A percentile compares a stretch with the other conserved stretches of the same genome.
Evolutionary conservation across 2,329 filamentous ascomycete species (phyloP).

Genomic region (Rachicladosporium sp.): DNA sequence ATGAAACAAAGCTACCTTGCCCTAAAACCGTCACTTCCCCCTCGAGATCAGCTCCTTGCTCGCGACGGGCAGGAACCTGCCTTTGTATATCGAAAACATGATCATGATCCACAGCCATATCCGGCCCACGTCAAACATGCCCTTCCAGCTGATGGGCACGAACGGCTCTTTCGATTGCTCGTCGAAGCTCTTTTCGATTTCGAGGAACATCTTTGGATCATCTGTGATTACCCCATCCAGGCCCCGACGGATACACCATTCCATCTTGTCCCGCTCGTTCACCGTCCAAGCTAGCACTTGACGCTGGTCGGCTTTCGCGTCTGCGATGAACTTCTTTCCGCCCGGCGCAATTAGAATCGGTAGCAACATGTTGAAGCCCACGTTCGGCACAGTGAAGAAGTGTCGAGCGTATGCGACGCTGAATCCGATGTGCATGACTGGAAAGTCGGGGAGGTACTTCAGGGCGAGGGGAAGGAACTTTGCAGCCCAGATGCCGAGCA

Average conservation of each 20-base stretch:
- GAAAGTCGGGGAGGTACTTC: slow-evolving; percentile 49
- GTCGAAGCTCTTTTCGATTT: slow-evolving; percentile 41
- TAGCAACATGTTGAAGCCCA: slow-evolving; percentile 70
- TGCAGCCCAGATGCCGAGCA: slow-evolving; percentile 74
- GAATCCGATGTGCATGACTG: slow-evolving; percentile 56
- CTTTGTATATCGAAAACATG: no score
- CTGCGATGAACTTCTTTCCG: slow-evolving; percentile 52
- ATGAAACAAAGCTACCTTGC: no score
- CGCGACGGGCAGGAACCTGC: no score
- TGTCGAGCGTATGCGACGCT: slow-evolving; percentile 55
- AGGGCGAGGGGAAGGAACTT: slow-evolving; percentile 55
- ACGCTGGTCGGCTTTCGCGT: slow-evolving; percentile 33
- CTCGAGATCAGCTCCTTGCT: no score
- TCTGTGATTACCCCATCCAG: slow-evolving; percentile 82
- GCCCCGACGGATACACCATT: slow-evolving; percentile 55
- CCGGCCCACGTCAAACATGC: no score
- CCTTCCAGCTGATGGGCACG: no score
- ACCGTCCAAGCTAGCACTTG: slow-evolving; percentile 76
- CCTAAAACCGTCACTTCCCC: no score
- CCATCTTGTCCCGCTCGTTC: slow-evolving; percentile 67
- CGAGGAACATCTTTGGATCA: slow-evolving; percentile 56
- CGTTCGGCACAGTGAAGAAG: slow-evolving; percentile 54
- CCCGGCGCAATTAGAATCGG: slow-evolving; percentile 54
- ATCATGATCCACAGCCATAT: no score
- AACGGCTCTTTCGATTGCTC: slow-evolving; percentile 9